Conservation (phyloP, 345 rosid genomes). For the Erucastrum elatum region DNA sequence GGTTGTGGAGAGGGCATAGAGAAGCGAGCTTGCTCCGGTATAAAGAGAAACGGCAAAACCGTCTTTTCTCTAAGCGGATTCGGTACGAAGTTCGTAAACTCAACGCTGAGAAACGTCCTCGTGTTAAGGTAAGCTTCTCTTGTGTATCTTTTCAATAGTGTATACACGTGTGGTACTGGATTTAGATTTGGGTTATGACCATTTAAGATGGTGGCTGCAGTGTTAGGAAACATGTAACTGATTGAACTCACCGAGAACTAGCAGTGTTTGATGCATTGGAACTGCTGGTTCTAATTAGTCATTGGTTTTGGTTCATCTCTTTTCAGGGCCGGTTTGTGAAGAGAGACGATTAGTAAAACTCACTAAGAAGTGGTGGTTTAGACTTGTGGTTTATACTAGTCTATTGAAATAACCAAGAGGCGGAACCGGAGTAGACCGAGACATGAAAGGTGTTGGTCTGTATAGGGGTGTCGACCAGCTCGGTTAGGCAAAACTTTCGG, state of each 20-base stretch:
- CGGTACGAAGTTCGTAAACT: conserved; percentile 91
- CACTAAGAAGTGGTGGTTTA: not conserved
- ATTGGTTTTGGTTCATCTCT: conserved; percentile 9
- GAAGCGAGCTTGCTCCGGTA: conserved; percentile 90
- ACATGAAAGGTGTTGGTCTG: conserved; percentile 27
- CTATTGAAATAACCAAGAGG: conserved; percentile 9
- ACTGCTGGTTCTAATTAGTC: not conserved
- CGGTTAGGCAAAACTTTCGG: conserved; percentile 23
- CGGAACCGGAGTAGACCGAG: conserved; percentile 24
- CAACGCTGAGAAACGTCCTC: conserved; percentile 95
- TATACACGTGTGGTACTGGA: not conserved
- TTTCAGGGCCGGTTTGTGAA: conserved; percentile 46
- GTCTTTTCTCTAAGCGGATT: conserved; percentile 83
- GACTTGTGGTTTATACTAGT: conserved; percentile 24
- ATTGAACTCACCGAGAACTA: not conserved
- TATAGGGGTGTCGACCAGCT: conserved; percentile 38
- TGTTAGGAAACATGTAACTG: not conserved
- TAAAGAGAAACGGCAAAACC: conserved; percentile 82
- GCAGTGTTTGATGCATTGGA: not conserved
- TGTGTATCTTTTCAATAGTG: not conserved
- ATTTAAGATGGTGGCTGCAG: not conserved
- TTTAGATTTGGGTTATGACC: not conserved
- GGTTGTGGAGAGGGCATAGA: conserved; percentile 55
- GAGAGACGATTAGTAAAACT: conserved; percentile 22
- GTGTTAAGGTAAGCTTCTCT: conserved; percentile 61